Conservation (phyloP, 768 basidiomycete genomes). For the Kwoniella sp. region DNA sequence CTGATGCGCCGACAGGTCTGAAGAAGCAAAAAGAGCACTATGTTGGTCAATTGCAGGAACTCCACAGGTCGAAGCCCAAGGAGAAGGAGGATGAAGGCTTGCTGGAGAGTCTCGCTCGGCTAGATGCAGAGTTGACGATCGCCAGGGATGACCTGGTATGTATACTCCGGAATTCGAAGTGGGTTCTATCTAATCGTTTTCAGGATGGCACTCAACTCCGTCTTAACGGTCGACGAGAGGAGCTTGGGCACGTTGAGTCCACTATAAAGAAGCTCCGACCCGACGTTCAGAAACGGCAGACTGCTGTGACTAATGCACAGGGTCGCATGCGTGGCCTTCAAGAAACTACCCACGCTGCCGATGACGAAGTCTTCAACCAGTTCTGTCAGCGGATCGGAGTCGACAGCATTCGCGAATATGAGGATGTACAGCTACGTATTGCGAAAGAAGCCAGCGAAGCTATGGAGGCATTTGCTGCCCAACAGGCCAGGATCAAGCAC, state of each 20-base stretch:
- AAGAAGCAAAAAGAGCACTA: conserved; percentile 50
- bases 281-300: conserved; percentile 52
- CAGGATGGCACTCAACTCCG: conserved; percentile 73
- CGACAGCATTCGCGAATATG: conserved; percentile 81
- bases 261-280: conserved; percentile 35
- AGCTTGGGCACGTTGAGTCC: conserved; percentile 65
- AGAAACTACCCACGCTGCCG: conserved; percentile 65
- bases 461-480: conserved; percentile 73
- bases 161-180: conserved; percentile 7
- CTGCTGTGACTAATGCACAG: conserved; percentile 57
- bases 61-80: conserved; percentile 78
- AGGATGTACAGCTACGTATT: conserved; percentile 80
- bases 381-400: conserved; percentile 81
- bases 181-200: background rate
- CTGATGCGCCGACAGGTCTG: conserved; percentile 12
- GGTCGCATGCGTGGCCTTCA: conserved; percentile 59
- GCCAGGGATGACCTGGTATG: conserved; percentile 77
- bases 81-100: conserved; percentile 76
- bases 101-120: conserved; percentile 66
- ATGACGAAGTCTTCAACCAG: conserved; percentile 67
- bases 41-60: conserved; percentile 69
- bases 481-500: conserved; percentile 77
- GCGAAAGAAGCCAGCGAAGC: conserved; percentile 85
- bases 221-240: conserved; percentile 72
- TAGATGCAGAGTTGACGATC: conserved; percentile 72